phyloP scores from a whole-genome alignment of 2,329 filamentous ascomycete genomes.

The Xylaria sp. region DNA sequence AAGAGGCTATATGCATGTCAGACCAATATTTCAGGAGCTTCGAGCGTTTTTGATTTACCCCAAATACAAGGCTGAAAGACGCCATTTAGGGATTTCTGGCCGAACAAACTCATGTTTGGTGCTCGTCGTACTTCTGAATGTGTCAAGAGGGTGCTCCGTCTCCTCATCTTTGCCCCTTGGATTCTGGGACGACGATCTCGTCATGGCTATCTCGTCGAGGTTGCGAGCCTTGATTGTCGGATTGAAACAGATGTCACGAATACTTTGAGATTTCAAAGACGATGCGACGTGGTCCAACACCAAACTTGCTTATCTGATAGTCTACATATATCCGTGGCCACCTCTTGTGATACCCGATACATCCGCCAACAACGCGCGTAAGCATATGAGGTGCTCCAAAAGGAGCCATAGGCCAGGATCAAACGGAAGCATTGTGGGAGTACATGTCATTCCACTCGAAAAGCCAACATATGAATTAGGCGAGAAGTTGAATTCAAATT shows the following conservation, averaged over 20 bases:
- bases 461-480: too few species aligned
- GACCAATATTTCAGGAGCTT: neutral
- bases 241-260: neutral
- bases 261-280: neutral
- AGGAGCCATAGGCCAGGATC: too few species aligned
- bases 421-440: too few species aligned
- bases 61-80: slow-evolving; percentile 26
- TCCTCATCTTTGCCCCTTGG: slow-evolving; percentile 7
- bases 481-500: too few species aligned
- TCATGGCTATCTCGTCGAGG: neutral
- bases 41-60: slow-evolving; percentile 21
- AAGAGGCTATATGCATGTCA: slow-evolving; percentile 44
- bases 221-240: neutral
- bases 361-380: neutral
- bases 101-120: neutral
- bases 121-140: slow-evolving; percentile 9
- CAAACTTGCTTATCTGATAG: neutral
- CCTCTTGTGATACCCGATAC: neutral
- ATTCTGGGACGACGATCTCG: neutral
- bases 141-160: slow-evolving; percentile 3
- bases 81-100: slow-evolving; percentile 23
- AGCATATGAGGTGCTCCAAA: neutral
- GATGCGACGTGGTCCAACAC: neutral
- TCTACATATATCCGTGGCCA: neutral
- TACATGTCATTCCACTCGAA: too few species aligned